Evolutionary conservation across 2,329 filamentous ascomycete species (phyloP).

Genomic region (Phialemoniopsis sp.): DNA sequence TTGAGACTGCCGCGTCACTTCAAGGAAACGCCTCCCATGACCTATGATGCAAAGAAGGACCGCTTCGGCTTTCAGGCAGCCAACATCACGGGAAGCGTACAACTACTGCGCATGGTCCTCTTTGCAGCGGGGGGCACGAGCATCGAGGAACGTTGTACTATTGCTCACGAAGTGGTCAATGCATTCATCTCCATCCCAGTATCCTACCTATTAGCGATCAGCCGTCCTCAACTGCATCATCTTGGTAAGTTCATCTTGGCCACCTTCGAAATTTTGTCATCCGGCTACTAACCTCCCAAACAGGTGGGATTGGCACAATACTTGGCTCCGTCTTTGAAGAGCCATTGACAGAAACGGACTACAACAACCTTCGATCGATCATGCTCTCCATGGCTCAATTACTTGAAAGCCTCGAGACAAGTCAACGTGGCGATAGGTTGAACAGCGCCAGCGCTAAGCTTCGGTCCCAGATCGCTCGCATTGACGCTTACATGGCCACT

Average conservation of each 20-base stretch:
- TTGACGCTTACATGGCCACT: no score
- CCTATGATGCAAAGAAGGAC: conserved; percentile 19
- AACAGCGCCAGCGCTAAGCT: no score
- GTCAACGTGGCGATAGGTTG: no score
- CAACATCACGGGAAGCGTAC: conserved; percentile 27
- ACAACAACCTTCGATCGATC: conserved; percentile 18
- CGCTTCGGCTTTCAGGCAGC: conserved; percentile 28
- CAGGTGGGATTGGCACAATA: conserved; percentile 22
- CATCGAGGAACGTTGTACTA: conserved; percentile 21
- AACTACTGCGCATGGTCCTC: conserved; percentile 25
- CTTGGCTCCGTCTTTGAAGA: conserved; percentile 26
- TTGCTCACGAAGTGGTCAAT: conserved; percentile 21
- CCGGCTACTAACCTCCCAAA: no score
- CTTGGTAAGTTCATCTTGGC: conserved; percentile 14
- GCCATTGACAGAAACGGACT: conserved; percentile 20
- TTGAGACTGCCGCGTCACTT: conserved; percentile 18
- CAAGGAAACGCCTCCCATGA: conserved; percentile 18
- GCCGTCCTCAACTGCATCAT: conserved; percentile 25
- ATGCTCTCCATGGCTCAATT: conserved; percentile 23
- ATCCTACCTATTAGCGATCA: conserved; percentile 21
- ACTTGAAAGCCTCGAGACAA: conserved; percentile 15
- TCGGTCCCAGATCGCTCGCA: no score
- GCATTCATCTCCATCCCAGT: conserved; percentile 19
- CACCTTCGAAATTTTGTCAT: no score
- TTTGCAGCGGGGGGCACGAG: conserved; percentile 17